phyloP scores from a whole-genome alignment of 2,329 filamentous ascomycete genomes.

The Helminthosporium solani region DNA sequence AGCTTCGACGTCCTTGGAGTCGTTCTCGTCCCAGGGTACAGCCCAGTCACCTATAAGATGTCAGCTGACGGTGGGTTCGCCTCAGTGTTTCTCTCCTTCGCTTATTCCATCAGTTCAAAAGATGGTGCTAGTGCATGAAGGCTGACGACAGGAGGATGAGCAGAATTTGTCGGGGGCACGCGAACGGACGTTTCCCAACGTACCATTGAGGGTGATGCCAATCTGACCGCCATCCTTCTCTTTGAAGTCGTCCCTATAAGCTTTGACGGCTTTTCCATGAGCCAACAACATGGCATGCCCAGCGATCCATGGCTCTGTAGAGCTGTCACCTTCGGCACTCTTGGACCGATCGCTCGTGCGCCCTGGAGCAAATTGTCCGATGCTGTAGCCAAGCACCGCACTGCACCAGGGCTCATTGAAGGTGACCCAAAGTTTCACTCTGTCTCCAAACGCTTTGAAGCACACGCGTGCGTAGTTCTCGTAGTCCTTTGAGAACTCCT shows the following conservation, averaged over 20 bases:
- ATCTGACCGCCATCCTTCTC: conserved; percentile 70
- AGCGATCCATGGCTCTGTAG: conserved; percentile 77
- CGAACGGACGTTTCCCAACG: conserved; percentile 22
- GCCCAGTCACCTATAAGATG: conserved; percentile 64
- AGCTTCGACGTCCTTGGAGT: conserved; percentile 73
- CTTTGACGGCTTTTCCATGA: conserved; percentile 77
- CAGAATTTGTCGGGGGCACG: conserved; percentile 14
- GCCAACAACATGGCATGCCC: conserved; percentile 79
- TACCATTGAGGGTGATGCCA: conserved; percentile 82
- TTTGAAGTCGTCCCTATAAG: conserved; percentile 82
- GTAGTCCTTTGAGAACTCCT: conserved; percentile 81
- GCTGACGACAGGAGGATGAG: conserved; percentile 15
- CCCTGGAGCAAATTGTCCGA: conserved; percentile 79
- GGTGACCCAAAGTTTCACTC: conserved; percentile 85
- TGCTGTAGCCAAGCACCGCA: conserved; percentile 75
- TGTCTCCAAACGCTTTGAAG: conserved; percentile 70
- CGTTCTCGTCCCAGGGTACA: conserved; percentile 78
- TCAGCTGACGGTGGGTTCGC: conserved; percentile 15
- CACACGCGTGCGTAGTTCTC: conserved; percentile 74
- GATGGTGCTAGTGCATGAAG: conserved; percentile 11
- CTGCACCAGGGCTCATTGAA: conserved; percentile 91
- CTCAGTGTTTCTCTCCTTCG: not conserved
- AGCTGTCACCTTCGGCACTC: conserved; percentile 70
- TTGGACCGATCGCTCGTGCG: conserved; percentile 73
- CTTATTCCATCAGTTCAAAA: not conserved